Conservation (phyloP, 2,329 filamentous ascomycete species). For the Colletotrichum theobromicola region DNA sequence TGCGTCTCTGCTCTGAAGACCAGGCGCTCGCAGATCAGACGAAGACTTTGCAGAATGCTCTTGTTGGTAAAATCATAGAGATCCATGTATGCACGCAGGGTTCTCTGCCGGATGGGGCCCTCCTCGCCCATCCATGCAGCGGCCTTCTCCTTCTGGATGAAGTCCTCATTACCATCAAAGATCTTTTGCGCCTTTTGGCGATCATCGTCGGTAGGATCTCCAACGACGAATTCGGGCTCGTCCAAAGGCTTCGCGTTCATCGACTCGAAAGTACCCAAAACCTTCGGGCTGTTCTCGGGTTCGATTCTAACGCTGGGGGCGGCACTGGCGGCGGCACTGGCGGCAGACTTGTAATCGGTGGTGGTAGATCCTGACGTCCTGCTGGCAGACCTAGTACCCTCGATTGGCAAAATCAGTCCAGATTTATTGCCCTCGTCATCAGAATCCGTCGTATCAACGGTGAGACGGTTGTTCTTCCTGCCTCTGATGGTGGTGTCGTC, state of each 20-base stretch:
- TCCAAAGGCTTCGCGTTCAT: slow-evolving; percentile 52
- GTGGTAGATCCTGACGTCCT: slow-evolving; percentile 41
- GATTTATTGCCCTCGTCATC: slow-evolving; percentile 39
- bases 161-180: slow-evolving; percentile 83
- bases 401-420: slow-evolving; percentile 48
- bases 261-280: slow-evolving; percentile 33
- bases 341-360: slow-evolving; percentile 44
- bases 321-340: slow-evolving; percentile 31
- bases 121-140: slow-evolving; percentile 89
- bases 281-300: slow-evolving; percentile 41
- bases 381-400: slow-evolving; percentile 39
- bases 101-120: slow-evolving; percentile 61
- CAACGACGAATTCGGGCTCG: slow-evolving; percentile 62
- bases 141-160: slow-evolving; percentile 79
- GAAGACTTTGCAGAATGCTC: slow-evolving; percentile 79
- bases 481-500: slow-evolving; percentile 13
- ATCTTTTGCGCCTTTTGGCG: slow-evolving; percentile 80
- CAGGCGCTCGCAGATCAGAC: slow-evolving; percentile 81
- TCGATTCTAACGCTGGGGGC: slow-evolving; percentile 51
- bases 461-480: slow-evolving; percentile 23
- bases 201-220: slow-evolving; percentile 71
- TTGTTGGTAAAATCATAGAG: slow-evolving; percentile 85
- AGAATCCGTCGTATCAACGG: slow-evolving; percentile 31
- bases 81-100: slow-evolving; percentile 83
- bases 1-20: slow-evolving; percentile 92